Evolutionary conservation across 257 asterid species (phyloP), one percentile per base, ranked within the genome.

Genomic region (Solanum acaule): DNA sequence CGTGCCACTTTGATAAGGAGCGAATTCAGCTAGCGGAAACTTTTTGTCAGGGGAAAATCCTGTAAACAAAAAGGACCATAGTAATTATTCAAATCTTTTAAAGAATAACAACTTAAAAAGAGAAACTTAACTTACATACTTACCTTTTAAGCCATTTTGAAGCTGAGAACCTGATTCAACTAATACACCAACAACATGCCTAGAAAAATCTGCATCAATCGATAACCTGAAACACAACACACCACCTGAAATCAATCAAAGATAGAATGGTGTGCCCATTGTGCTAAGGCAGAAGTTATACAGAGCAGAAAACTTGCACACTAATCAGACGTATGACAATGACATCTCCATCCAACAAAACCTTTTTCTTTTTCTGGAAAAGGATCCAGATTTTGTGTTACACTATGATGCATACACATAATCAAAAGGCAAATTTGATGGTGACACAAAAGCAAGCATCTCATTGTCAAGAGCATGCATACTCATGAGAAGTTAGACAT

Each of bases 1-100:
- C 59, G 84, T 89, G 89, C 90, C 90, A 92, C 90, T 92, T 78
- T 81, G 81, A 85, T 97, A 97, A 73, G 99, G 98, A 90, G 99
- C 92, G 84, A 96, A 97, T 91, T 93, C 98, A 87, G 96, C 96
- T 92, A 90, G 96, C 1, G 99, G 99, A 92, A 96, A 97, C 93
- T 95, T 96, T 82, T 88, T 93, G 91, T 97, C 99, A 86, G 99
- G 99, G 87, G 99, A 97, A 90, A 90, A 93, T 89, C 98, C 99
- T 97, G 95, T 88, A 90, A 90, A 72, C 75, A 88, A 86, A 86
- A 86, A 86, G 68, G 73, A 90, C 38, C 11, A 22, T 31, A 49
- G 25, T 33, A 52, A 35, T 33, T 86, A 73, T 42, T n/a, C 37
- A 37, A 86, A 15, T 14, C 65, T 49, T 65, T 87, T 15, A 87